Evolutionary conservation across 2,329 filamentous ascomycete genomes (phyloP), one percentile per base, ranked within the genome.

Genomic region (Talaromyces sp.): DNA sequence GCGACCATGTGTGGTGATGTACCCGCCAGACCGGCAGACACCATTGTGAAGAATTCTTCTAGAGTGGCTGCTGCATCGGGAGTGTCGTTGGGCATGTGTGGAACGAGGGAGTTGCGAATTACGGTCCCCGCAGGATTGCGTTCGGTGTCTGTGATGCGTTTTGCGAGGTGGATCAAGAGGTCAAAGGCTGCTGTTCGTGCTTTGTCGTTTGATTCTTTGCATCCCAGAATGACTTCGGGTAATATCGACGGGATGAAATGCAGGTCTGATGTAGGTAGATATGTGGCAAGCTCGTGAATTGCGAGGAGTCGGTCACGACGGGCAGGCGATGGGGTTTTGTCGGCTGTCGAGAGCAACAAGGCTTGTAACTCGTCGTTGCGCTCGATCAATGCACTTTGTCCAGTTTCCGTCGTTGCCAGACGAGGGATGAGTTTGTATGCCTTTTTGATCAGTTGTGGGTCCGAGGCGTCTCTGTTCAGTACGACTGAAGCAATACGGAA

Each of bases 21-120:
- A 58, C 92, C 93, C 1, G 93, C 94, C 55, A 99, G 83, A 76
- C 94, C 94, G 51, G 94, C 94, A 64, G 90, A 96, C 31, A 97
- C 89, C 94, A 99, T 99, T 57, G 93, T 97, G 77, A 97, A 90
- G 76, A 91, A 97, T 73, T 97, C 94, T 68, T 97, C 93, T 37
- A 99, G 83, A 41, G 83, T 92, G 19, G 94, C 93, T 2, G 84
- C 80, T 3, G 88, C 91, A 33, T 86, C 79, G 2, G 89, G 87
- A 0, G 91, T 88, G 71, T 95, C 86, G 50, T 83, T 78, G 3
- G 90, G 84, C 91, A 97, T 96, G 70, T 93, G 86, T 2, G 90
- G 83, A 2, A 97, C 89, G 70, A 93, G 90, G 65, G 84, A 87
- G 73, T 96, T 95, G 66, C 93, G 83, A 62, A 99, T 94, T 52